A percentile compares a stretch with the other conserved stretches of the same genome.
Evolutionary conservation across 2,329 filamentous ascomycete genomes (phyloP).

Genomic region (Ceratocystis huliohia): DNA sequence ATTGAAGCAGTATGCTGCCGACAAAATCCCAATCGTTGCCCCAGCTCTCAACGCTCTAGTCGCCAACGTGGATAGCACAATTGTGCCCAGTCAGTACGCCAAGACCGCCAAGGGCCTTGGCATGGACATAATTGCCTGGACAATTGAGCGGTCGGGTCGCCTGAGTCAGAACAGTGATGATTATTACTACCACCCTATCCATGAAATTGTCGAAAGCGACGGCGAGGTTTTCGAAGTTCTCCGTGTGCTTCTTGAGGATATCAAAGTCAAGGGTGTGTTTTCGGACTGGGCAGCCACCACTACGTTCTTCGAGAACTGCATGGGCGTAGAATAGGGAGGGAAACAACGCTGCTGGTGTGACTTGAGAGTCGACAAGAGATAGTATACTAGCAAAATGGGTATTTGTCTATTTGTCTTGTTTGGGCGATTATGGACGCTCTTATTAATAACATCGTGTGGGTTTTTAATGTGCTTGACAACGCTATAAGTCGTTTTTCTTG

Average conservation of each 20-base stretch:
- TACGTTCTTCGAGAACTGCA: constrained; percentile 61
- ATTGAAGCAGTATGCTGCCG: constrained; percentile 41
- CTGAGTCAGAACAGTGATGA: constrained; percentile 38
- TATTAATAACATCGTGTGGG: too few relatives aligned
- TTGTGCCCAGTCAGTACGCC: constrained; percentile 53
- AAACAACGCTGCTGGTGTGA: too few relatives aligned
- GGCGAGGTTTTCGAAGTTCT: constrained; percentile 55
- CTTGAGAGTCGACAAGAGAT: too few relatives aligned
- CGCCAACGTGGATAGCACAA: constrained; percentile 37
- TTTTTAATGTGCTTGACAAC: too few relatives aligned
- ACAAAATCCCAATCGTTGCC: constrained; percentile 49
- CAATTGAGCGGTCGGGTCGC: constrained; percentile 52
- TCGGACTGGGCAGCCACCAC: constrained; percentile 57
- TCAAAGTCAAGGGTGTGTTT: constrained; percentile 51
- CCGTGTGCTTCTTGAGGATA: constrained; percentile 48
- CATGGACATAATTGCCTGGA: constrained; percentile 56
- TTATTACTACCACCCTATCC: constrained; percentile 46
- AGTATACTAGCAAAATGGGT: too few relatives aligned
- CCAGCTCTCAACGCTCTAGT: constrained; percentile 53
- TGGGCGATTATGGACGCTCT: too few relatives aligned
- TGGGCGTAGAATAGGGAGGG: constrained; percentile 25
- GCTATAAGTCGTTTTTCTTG: too few relatives aligned
- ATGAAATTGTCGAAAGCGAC: constrained; percentile 44
- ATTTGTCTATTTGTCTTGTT: too few relatives aligned
- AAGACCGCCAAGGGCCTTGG: constrained; percentile 46